Evolutionary conservation across 163 green algal genomes (phyloP).

Genomic region (Chlamydomonas reinhardtii): DNA sequence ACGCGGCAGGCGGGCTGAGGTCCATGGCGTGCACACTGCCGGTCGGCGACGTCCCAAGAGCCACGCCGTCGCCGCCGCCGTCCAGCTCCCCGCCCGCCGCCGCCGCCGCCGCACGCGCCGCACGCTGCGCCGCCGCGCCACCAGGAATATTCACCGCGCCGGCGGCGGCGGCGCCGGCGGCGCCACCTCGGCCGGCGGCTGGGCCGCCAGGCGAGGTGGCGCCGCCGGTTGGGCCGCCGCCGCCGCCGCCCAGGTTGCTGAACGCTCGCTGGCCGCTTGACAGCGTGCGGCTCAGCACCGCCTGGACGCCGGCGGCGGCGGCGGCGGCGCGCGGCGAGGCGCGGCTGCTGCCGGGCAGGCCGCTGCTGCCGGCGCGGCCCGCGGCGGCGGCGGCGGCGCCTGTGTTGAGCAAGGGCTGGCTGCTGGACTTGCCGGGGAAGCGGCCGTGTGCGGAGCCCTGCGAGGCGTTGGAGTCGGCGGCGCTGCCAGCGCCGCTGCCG

Average conservation of each 20-base stretch:
- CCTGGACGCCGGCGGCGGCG: background rate
- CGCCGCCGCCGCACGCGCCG: no score
- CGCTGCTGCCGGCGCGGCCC: background rate
- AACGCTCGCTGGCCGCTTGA: background rate
- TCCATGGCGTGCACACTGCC: constrained; percentile 34
- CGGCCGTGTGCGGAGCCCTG: background rate
- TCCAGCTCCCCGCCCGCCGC: no score
- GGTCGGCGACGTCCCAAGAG: background rate
- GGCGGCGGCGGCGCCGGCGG: no score
- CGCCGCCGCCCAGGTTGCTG: background rate
- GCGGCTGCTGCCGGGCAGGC: no score
- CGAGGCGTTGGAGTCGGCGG: background rate
- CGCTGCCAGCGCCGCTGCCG: background rate
- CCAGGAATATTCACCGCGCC: no score
- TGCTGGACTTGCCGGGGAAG: background rate
- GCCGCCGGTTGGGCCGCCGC: background rate
- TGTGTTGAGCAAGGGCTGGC: background rate
- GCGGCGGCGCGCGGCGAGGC: background rate
- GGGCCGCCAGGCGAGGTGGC: no score
- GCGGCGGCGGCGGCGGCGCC: no score
- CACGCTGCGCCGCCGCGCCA: no score
- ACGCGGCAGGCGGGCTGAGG: constrained; percentile 8
- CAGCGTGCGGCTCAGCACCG: background rate
- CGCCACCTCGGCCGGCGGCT: background rate
- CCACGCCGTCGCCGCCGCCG: no score